Percentiles rank a stretch among this genome's conserved stretches.
These are phyloP conservation scores for Knoxia roxburghii DNA, from an alignment of 257 asterid species.

Conservation along the genomic window DNA sequence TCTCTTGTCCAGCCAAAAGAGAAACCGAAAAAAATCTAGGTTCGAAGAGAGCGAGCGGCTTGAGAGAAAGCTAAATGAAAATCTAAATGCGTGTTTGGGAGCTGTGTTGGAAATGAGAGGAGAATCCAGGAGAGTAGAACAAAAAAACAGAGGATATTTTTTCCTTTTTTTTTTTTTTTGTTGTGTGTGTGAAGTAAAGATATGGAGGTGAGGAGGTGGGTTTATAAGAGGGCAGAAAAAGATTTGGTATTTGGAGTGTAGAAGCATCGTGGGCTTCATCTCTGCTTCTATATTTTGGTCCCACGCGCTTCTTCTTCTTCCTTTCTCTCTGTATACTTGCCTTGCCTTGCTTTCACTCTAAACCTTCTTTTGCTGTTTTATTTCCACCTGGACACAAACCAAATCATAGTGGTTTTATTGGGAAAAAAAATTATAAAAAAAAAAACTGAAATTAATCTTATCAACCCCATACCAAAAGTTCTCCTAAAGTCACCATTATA, in stretches of 20 bases:
- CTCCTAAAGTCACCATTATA: too few species aligned
- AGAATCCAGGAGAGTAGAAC: constrained; percentile 5
- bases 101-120: constrained; percentile 9
- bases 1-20: background rate
- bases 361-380: constrained; percentile 13
- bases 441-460: too few species aligned
- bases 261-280: constrained; percentile 38
- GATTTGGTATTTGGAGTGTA: constrained; percentile 28
- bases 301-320: constrained; percentile 44
- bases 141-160: constrained; percentile 12
- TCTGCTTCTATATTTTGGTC: constrained; percentile 31
- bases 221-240: constrained; percentile 37
- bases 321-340: constrained; percentile 13
- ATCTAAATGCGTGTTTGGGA: constrained; percentile 8
- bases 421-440: too few species aligned
- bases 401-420: too few species aligned
- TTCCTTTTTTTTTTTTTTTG: background rate
- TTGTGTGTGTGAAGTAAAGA: background rate
- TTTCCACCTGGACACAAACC: background rate
- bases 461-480: too few species aligned
- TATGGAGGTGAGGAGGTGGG: constrained; percentile 6
- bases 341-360: constrained; percentile 53
- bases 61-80: background rate
- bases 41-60: constrained; percentile 66
- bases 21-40: background rate